A percentile compares a stretch with the other conserved stretches of the same genome.
Evolutionary conservation across 2,329 filamentous ascomycete species (phyloP).

Genomic region (Trichoderma sp.): DNA sequence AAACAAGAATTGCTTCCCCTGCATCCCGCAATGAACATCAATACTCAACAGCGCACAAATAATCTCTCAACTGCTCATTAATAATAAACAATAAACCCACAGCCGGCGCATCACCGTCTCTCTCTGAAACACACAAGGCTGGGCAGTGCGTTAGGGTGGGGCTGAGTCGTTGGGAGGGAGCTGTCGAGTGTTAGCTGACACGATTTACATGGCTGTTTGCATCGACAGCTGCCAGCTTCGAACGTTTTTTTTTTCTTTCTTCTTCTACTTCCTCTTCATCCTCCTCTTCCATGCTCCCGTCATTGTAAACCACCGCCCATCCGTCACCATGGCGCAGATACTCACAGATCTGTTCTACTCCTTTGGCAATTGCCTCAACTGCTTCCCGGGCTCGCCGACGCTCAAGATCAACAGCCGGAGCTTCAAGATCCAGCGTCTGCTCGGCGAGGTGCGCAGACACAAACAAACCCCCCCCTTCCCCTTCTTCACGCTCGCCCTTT

Average conservation of each 20-base stretch:
- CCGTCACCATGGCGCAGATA: conserved; percentile 67
- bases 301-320: background rate
- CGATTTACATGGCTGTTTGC: background rate
- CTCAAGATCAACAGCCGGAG: conserved; percentile 92
- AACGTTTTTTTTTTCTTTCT: background rate
- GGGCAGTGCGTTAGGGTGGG: background rate
- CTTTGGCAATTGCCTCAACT: conserved; percentile 90
- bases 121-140: background rate
- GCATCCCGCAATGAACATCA: too few species aligned
- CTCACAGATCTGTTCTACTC: conserved; percentile 87
- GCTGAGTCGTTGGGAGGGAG: background rate
- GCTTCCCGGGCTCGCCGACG: conserved; percentile 90
- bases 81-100: too few species aligned
- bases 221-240: background rate
- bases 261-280: background rate
- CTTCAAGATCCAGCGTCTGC: conserved; percentile 91
- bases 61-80: too few species aligned
- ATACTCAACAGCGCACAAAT: too few species aligned
- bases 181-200: background rate
- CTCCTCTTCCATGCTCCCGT: background rate
- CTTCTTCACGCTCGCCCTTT: background rate
- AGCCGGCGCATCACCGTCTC: background rate
- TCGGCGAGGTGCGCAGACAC: conserved; percentile 72
- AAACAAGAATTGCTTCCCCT: too few species aligned
- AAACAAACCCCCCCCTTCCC: background rate